A percentile compares a stretch with the other conserved stretches of the same genome.
Evolutionary conservation across 2,329 filamentous ascomycete genomes (phyloP).

Genomic region (Paraphaeosphaeria minitans): DNA sequence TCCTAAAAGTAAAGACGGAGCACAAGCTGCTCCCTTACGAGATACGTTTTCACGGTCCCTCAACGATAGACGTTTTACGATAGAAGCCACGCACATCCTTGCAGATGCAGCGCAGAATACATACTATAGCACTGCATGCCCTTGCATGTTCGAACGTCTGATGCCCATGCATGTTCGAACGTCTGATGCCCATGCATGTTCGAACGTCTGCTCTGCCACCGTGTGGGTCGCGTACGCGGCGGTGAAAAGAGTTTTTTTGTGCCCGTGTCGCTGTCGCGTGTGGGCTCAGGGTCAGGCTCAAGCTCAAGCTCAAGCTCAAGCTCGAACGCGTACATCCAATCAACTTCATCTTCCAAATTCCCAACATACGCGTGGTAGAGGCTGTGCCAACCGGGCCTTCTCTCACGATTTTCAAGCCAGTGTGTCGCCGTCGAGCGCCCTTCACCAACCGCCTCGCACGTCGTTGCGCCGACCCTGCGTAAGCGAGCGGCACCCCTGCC

Average conservation of each 20-base stretch:
- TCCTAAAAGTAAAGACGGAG: slow-evolving; percentile 24
- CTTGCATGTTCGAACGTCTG: too few species aligned
- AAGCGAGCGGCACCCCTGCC: slow-evolving; percentile 4
- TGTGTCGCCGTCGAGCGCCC: neutral
- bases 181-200: neutral
- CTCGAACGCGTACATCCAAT: neutral
- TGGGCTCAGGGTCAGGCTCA: neutral
- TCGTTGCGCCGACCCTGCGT: slow-evolving; percentile 1
- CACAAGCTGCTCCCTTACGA: slow-evolving; percentile 33
- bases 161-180: too few species aligned
- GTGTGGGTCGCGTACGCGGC: slow-evolving; percentile 2
- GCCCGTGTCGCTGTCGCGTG: neutral
- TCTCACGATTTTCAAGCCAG: neutral
- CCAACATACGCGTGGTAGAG: slow-evolving; percentile 3
- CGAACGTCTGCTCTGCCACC: neutral
- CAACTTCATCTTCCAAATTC: neutral
- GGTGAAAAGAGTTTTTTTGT: neutral
- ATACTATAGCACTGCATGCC: slow-evolving; percentile 8
- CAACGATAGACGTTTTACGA: slow-evolving; percentile 37
- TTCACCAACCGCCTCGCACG: neutral
- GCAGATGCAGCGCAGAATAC: slow-evolving; percentile 27
- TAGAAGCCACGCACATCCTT: slow-evolving; percentile 25
- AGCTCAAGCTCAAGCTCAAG: too few species aligned
- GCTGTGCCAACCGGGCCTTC: slow-evolving; percentile 4
- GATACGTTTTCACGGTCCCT: slow-evolving; percentile 27